Evolutionary conservation across 106 monocot species (phyloP).

Genomic region (Alisma plantagoaquatica): DNA sequence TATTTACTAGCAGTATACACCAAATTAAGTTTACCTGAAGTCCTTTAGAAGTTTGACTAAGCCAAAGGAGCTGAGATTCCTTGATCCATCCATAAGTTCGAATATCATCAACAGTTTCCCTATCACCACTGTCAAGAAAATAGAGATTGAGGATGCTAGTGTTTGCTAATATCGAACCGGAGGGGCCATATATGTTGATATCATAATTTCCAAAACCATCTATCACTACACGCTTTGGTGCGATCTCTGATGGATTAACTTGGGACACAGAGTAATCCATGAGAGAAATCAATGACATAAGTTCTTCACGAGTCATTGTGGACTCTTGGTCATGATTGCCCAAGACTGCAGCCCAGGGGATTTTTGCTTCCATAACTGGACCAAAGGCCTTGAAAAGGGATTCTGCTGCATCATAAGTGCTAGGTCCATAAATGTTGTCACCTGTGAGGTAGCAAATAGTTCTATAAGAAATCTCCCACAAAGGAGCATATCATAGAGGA

Average conservation of each 20-base stretch:
- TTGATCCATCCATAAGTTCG: conserved; percentile 81
- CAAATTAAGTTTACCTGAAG: conserved; percentile 52
- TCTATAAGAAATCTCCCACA: no score
- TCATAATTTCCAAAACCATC: conserved; percentile 92
- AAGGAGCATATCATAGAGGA: no score
- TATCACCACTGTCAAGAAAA: conserved; percentile 80
- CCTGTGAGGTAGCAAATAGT: no score
- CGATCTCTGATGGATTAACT: conserved; percentile 33
- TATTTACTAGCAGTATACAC: background rate
- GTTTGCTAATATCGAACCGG: conserved; percentile 49
- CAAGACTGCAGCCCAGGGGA: conserved; percentile 77
- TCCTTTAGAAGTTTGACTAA: conserved; percentile 32
- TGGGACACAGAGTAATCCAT: conserved; percentile 86
- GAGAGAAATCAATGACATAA: conserved; percentile 77
- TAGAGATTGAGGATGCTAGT: conserved; percentile 72
- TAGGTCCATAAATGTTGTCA: conserved; percentile 81
- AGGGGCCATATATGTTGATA: conserved; percentile 48
- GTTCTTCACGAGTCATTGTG: conserved; percentile 65
- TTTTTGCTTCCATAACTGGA: conserved; percentile 39
- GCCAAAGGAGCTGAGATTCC: conserved; percentile 80
- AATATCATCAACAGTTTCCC: conserved; percentile 32
- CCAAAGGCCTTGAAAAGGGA: conserved; percentile 61
- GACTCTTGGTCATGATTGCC: conserved; percentile 98
- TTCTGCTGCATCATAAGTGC: conserved; percentile 73
- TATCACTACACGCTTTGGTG: background rate